Percentiles rank a stretch among this genome's conserved stretches.
phyloP scores from a whole-genome alignment of 139 green algal genomes.

The Volvox africanus region DNA sequence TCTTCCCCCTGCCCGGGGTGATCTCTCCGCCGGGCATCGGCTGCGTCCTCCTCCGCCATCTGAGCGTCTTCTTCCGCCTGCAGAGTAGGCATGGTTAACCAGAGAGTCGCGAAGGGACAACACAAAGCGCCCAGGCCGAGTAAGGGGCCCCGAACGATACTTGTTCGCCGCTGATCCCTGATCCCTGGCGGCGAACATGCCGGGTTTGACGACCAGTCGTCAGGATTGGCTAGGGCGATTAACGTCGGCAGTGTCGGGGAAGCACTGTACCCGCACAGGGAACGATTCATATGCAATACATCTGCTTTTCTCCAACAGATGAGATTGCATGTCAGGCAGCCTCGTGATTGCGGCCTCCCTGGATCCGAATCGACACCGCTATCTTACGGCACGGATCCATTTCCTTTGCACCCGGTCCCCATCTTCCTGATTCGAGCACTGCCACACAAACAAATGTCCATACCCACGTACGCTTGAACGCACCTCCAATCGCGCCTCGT shows the following conservation, averaged over 20 bases:
- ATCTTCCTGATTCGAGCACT: background rate
- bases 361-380: background rate
- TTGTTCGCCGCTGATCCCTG: background rate
- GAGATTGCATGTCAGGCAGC: background rate
- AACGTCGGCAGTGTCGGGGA: too few relatives aligned
- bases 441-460: too few relatives aligned
- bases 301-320: background rate
- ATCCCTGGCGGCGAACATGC: background rate
- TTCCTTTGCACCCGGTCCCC: background rate
- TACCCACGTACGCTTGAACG: background rate
- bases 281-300: background rate
- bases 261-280: too few relatives aligned
- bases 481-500: background rate
- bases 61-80: conserved; percentile 19
- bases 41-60: background rate
- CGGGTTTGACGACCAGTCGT: background rate
- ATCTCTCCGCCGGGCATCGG: background rate
- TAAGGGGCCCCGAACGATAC: too few relatives aligned
- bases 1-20: background rate
- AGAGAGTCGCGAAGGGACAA: background rate
- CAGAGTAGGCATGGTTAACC: background rate
- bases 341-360: background rate
- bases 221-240: background rate
- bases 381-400: too few relatives aligned
- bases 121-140: background rate